phyloP scores from a whole-genome alignment of 441 rosid species.

The Adansonia madagascariensis region DNA sequence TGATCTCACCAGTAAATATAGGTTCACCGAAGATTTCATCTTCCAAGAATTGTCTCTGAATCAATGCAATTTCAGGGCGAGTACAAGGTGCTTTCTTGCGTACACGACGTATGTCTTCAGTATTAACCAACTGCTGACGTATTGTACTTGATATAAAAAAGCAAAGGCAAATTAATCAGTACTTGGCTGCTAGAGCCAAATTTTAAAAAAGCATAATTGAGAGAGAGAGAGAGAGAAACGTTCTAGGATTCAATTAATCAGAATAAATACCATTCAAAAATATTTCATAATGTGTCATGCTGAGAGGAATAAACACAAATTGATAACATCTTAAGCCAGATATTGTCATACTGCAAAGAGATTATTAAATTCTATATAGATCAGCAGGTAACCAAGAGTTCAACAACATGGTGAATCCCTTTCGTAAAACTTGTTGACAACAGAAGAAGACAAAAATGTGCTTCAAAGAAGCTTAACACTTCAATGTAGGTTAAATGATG shows the following conservation, averaged over 20 bases:
- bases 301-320: not conserved
- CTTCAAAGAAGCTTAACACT: not conserved
- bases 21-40: slow-evolving; percentile 70
- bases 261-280: slow-evolving; percentile 23
- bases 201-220: not conserved
- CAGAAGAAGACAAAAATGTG: slow-evolving; percentile 2
- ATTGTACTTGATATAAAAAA: slow-evolving; percentile 59
- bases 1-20: slow-evolving; percentile 71
- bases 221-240: slow-evolving; percentile 3
- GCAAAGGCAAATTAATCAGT: slow-evolving; percentile 37
- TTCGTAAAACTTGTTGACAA: slow-evolving; percentile 13
- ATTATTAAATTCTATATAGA: not conserved
- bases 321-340: not conserved
- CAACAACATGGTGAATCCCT: not conserved
- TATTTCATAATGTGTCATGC: slow-evolving; percentile 12
- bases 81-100: slow-evolving; percentile 99
- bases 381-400: not conserved
- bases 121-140: slow-evolving; percentile 82
- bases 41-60: slow-evolving; percentile 80
- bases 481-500: not conserved
- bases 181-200: not conserved
- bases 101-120: slow-evolving; percentile 89
- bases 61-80: slow-evolving; percentile 75
- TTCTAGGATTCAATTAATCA: slow-evolving; percentile 3
- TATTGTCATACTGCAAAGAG: too few relatives aligned